These are phyloP conservation scores for Avena eriantha DNA, from an alignment of 176 grass and related monocot species.

Conservation along the genomic window DNA sequence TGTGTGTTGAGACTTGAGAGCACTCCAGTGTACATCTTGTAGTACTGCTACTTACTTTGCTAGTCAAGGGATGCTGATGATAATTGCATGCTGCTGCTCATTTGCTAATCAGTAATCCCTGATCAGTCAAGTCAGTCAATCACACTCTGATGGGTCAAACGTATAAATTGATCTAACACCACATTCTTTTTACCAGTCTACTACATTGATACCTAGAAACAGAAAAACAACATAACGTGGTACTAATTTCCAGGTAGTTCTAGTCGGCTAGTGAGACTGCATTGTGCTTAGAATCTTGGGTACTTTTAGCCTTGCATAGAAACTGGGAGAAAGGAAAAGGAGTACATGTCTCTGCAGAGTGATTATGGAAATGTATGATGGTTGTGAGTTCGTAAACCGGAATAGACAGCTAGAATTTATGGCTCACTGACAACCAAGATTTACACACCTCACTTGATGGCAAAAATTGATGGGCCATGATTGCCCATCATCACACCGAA, in stretches of 20 bases:
- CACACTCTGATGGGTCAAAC: conserved; percentile 3
- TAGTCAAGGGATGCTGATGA: conserved; percentile 11
- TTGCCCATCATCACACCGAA: conserved; percentile 18
- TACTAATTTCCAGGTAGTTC: not conserved
- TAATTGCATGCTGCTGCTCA: not conserved
- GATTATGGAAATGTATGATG: not conserved
- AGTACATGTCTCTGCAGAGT: not conserved
- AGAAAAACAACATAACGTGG: not conserved
- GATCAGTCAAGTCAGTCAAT: not conserved
- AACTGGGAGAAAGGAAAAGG: not conserved
- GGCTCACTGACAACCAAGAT: not conserved
- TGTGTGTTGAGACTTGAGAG: not conserved
- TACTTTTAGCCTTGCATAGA: not conserved
- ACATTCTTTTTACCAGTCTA: not conserved
- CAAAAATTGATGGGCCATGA: conserved; percentile 21
- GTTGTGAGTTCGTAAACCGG: not conserved
- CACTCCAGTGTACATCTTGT: conserved; percentile 18
- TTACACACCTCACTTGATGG: not conserved
- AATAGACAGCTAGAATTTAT: not conserved
- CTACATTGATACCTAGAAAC: not conserved
- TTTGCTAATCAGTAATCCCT: conserved; percentile 1
- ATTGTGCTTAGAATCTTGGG: not conserved
- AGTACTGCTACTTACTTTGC: not conserved
- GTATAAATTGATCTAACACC: not conserved
- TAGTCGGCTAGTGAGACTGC: not conserved